Evolutionary conservation across 2,329 filamentous ascomycete genomes (phyloP), one percentile per base, ranked within the genome.

Genomic region (Fusarium sp.): DNA sequence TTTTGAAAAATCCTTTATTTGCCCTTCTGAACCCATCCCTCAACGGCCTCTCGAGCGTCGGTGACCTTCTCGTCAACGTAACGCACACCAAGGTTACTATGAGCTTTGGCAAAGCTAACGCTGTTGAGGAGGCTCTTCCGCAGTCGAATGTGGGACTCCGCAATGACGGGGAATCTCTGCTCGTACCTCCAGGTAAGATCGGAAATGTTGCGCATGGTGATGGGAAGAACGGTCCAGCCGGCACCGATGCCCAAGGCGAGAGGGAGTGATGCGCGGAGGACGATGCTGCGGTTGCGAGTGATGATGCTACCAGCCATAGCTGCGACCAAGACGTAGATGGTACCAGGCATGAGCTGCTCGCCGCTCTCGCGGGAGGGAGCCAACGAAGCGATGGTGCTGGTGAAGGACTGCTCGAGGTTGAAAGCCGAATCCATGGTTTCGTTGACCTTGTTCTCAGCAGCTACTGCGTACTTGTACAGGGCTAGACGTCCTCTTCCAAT

Each of bases 241-340:
- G 94, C 92, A 56, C 89, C 89, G 66, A 97, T 82, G 69, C 94
- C 96, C 42, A 97, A 88, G 20, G 90, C 89, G 48, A 95, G 80
- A 12, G 96, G 96, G 3, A 92, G 86, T 3, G 89, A 83, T 53
- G 90, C 89, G 70, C 96, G 89, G 53, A 99, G 83, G 65, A 97
- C 78, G 66, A 98, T 86, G 79, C 91, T 94, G 73, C 95, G 89
- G 83, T 97, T 96, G 67, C 95, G 89, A 55, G 92, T 89, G 55
- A 97, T 83, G 77, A 99, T 98, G 79, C 89, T 94, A 72, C 95
- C 96, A 34, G 96, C 93, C 94, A 99, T 97, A 73, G 93, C 90
- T 40, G 94, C 91, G 46, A 99, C 94, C 28, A 97, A 87, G 45
- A 98, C 94, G 82, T 98, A 98, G 71, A 98, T 88, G 61, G 89